Evolutionary conservation across 306 rosid species (phyloP).

Genomic region (Abrus precatorius): DNA sequence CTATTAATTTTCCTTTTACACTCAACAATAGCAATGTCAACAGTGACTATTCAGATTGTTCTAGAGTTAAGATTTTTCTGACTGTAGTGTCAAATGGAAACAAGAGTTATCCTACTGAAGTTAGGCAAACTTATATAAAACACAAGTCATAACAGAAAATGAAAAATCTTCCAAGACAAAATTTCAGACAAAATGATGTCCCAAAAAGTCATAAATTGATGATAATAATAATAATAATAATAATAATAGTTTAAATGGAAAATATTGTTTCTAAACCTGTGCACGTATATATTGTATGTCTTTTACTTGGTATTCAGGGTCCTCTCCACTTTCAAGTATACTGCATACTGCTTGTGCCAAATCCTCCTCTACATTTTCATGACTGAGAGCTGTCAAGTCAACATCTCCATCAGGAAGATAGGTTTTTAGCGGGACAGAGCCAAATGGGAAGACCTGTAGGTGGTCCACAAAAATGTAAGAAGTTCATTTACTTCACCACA

Average conservation of each 20-base stretch:
- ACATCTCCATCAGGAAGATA: conserved; percentile 90
- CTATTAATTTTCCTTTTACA: conserved; percentile 22
- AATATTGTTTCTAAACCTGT: conserved; percentile 56
- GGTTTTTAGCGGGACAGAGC: conserved; percentile 78
- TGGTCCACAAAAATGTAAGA: conserved; percentile 39
- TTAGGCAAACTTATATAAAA: neutral
- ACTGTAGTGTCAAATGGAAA: neutral
- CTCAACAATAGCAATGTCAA: conserved; percentile 26
- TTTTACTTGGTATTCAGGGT: conserved; percentile 52
- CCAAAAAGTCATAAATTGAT: conserved; percentile 23
- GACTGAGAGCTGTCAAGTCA: conserved; percentile 70
- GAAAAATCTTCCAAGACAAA: neutral
- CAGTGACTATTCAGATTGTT: conserved; percentile 11
- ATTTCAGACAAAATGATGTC: conserved; percentile 16
- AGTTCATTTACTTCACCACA: conserved; percentile 14
- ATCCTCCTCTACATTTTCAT: conserved; percentile 56
- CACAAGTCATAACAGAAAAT: conserved; percentile 7
- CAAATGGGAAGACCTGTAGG: conserved; percentile 72
- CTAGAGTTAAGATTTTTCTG: conserved; percentile 28
- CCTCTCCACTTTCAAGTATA: conserved; percentile 49
- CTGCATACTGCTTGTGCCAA: conserved; percentile 55
- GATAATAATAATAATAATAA: neutral
- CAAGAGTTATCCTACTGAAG: neutral
- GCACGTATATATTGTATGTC: conserved; percentile 63
- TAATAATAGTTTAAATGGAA: conserved; percentile 16